Percentiles rank a stretch among this genome's conserved stretches.
Evolutionary conservation across 495 filamentous ascomycete genomes (phyloP).

Genomic region (Choiromyces venosus): DNA sequence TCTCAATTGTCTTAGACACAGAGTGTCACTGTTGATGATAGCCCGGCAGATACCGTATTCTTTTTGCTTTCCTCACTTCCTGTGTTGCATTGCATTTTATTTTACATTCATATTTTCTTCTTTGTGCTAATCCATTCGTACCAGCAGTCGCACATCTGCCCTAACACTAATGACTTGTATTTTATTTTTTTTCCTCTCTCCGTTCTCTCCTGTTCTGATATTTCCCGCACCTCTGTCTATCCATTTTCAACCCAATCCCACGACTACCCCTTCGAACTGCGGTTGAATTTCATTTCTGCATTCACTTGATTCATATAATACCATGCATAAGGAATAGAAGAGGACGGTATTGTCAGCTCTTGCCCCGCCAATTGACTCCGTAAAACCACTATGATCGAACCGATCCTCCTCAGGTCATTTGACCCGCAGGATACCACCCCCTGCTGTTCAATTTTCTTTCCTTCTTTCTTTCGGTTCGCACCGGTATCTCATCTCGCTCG

Average conservation of each 20-base stretch:
- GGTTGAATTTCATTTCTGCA: not conserved
- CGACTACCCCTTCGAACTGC: not conserved
- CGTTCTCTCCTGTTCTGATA: not conserved
- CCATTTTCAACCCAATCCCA: not conserved
- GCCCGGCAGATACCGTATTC: not conserved
- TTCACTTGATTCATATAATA: not conserved
- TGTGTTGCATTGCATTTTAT: not conserved
- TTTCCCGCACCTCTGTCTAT: not conserved
- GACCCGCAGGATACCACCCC: not conserved
- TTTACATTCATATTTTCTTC: not conserved
- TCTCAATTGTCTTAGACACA: not conserved
- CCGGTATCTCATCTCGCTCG: not conserved
- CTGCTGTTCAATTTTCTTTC: not conserved
- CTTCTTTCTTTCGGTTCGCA: not conserved
- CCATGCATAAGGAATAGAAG: not conserved
- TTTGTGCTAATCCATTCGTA: not conserved
- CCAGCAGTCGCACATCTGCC: not conserved
- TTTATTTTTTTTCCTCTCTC: not conserved
- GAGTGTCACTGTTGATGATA: not conserved
- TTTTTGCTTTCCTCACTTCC: not conserved
- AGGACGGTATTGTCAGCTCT: not conserved
- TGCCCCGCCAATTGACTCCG: not conserved
- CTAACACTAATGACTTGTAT: not conserved
- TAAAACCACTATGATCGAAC: not conserved
- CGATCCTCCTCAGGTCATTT: not conserved